A percentile compares a stretch with the other conserved stretches of the same genome.
phyloP scores from a whole-genome alignment of 2,329 filamentous ascomycete genomes.

The Calonectria henricotiae region DNA sequence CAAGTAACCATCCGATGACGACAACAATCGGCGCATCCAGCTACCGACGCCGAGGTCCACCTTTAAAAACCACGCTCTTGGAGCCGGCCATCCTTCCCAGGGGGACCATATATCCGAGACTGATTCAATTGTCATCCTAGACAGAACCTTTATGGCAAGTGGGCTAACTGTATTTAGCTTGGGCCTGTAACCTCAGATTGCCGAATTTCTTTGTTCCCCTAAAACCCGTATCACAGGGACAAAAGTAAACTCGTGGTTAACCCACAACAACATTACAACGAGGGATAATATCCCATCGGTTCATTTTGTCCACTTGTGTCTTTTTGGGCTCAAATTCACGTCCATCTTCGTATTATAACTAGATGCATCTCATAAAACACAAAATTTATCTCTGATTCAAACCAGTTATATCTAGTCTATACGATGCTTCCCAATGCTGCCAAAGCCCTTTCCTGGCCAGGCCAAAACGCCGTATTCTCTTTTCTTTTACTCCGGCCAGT shows the following conservation, averaged over 20 bases:
- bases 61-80: neutral
- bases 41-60: constrained; percentile 34
- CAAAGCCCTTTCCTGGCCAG: constrained; percentile 36
- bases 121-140: neutral
- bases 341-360: too few species aligned
- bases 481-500: constrained; percentile 42
- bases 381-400: constrained; percentile 25
- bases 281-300: neutral
- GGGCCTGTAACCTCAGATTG: neutral
- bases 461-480: constrained; percentile 49
- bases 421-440: constrained; percentile 44
- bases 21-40: constrained; percentile 40
- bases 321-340: neutral
- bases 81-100: constrained; percentile 21
- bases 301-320: neutral
- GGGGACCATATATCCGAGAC: neutral
- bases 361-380: neutral
- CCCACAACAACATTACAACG: neutral
- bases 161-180: neutral
- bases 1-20: constrained; percentile 43
- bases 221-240: neutral
- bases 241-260: neutral
- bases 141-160: neutral
- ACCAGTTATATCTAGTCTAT: constrained; percentile 43
- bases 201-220: neutral